A percentile compares a stretch with the other conserved stretches of the same genome.
Conservation (phyloP, 306 rosid genomes). For the Pterocarpus macrocarpus region DNA sequence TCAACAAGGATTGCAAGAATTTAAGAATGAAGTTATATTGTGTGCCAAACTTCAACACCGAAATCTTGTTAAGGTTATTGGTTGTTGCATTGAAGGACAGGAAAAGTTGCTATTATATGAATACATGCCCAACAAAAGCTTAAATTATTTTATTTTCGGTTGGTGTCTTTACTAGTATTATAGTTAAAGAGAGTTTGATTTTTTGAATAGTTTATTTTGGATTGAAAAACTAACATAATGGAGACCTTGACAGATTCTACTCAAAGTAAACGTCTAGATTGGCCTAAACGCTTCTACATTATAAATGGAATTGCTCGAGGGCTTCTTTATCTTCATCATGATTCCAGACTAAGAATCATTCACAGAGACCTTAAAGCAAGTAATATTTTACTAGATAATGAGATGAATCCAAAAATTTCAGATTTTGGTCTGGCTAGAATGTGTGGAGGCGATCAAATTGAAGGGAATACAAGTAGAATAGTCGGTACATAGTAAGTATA, state of each 20-base stretch:
- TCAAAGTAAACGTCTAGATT: conserved; percentile 20
- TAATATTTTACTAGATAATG: conserved; percentile 42
- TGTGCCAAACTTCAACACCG: conserved; percentile 58
- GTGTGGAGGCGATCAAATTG: conserved; percentile 26
- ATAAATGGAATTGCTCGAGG: conserved; percentile 50
- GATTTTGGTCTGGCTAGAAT: conserved; percentile 47
- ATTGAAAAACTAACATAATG: too few species aligned
- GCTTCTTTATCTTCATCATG: conserved; percentile 53
- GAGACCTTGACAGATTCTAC: conserved; percentile 7
- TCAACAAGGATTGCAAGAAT: conserved; percentile 50
- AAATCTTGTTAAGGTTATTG: conserved; percentile 60
- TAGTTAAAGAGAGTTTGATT: too few species aligned
- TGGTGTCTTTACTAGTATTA: background rate
- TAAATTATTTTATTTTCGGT: conserved; percentile 56
- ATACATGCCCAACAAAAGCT: conserved; percentile 51
- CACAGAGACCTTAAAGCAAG: conserved; percentile 52
- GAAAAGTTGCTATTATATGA: conserved; percentile 48
- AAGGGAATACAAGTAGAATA: too few species aligned
- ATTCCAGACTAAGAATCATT: conserved; percentile 51
- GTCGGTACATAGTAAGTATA: conserved; percentile 44
- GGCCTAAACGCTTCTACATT: conserved; percentile 44
- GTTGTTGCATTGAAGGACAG: conserved; percentile 48
- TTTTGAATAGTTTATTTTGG: too few species aligned
- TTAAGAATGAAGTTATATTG: conserved; percentile 56
- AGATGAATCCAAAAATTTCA: conserved; percentile 49